phyloP scores from a whole-genome alignment of 495 filamentous ascomycete species.

The Choiromyces venosus region DNA sequence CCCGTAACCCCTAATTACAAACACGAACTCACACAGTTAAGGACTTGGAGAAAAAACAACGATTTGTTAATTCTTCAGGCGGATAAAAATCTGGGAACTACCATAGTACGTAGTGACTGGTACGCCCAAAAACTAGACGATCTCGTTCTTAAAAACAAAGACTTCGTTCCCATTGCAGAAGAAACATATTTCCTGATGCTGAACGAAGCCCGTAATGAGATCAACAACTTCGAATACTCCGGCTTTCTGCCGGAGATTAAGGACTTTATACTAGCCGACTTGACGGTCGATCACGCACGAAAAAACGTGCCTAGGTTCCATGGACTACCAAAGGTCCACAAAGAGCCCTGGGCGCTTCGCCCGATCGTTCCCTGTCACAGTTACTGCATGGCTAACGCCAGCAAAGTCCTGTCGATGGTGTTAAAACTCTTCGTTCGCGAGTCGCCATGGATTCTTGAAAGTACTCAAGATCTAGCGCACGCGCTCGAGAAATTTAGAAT shows the following conservation, averaged over 20 bases:
- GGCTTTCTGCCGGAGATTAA: neutral
- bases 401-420: neutral
- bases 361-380: conserved; percentile 5
- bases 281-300: accelerated
- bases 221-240: accelerated
- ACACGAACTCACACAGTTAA: neutral
- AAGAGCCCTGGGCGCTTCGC: neutral
- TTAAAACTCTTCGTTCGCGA: no score
- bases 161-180: no score
- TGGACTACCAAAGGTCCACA: conserved; percentile 6
- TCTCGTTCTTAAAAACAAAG: no score
- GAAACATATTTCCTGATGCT: no score
- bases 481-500: neutral
- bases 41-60: neutral
- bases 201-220: no score
- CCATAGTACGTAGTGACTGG: neutral
- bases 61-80: neutral
- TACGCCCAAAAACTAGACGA: neutral
- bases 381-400: neutral
- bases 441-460: no score
- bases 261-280: neutral
- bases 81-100: neutral
- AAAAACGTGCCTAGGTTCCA: conserved; percentile 2
- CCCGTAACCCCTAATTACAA: neutral
- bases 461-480: no score